Evolutionary conservation across 148 eudicot genomes (phyloP).

Genomic region (Drosera capensis): DNA sequence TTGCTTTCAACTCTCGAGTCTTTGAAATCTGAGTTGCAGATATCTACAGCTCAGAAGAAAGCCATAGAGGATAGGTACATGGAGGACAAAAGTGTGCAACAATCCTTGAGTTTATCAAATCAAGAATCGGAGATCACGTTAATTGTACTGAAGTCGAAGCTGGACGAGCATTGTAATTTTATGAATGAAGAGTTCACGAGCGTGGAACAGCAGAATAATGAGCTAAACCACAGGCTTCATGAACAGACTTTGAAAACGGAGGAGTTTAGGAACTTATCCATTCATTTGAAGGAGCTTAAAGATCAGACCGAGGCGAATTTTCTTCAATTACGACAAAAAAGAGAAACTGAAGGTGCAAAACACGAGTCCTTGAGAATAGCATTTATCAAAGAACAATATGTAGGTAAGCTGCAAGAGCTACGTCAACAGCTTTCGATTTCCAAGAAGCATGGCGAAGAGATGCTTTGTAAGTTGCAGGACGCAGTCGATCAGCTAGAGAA

Average conservation of each 20-base stretch:
- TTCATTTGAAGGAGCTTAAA: conserved; percentile 79
- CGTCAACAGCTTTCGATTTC: conserved; percentile 63
- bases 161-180: conserved; percentile 33
- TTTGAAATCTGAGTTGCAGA: conserved; percentile 33
- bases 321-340: conserved; percentile 34
- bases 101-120: conserved; percentile 23
- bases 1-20: conserved; percentile 23
- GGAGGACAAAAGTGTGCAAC: conserved; percentile 15
- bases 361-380: conserved; percentile 83
- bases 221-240: conserved; percentile 47
- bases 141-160: conserved; percentile 34
- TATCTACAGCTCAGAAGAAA: conserved; percentile 21
- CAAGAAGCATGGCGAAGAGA: conserved; percentile 79
- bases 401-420: conserved; percentile 66
- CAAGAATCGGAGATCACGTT: conserved; percentile 43
- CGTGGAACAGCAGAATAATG: conserved; percentile 32
- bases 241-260: conserved; percentile 75
- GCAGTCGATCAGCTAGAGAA: conserved; percentile 61
- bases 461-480: conserved; percentile 85
- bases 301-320: conserved; percentile 65
- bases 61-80: conserved; percentile 19
- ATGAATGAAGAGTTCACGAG: conserved; percentile 23
- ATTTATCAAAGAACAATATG: conserved; percentile 86
- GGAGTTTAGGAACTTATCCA: conserved; percentile 77
- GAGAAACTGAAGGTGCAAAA: conserved; percentile 38